Evolutionary conservation across 2,329 filamentous ascomycete genomes (phyloP).

Genomic region (Dactylellina haptotyla): DNA sequence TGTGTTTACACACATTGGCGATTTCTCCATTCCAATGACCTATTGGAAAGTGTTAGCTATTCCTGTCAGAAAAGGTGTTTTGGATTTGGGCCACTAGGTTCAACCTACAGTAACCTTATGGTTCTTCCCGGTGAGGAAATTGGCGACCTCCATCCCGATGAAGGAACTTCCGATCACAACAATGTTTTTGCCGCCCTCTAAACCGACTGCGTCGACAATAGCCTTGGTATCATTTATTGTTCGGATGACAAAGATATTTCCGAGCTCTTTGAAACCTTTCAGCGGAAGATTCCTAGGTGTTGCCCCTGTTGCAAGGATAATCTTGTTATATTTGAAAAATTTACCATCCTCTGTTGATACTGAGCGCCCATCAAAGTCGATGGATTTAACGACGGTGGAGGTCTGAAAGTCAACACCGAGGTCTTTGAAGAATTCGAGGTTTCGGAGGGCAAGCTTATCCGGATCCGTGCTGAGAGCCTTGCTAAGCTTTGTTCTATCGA

Average conservation of each 20-base stretch:
- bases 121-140: conserved; percentile 76
- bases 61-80: no score
- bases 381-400: conserved; percentile 72
- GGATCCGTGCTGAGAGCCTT: conserved; percentile 88
- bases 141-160: conserved; percentile 97
- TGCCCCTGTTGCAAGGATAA: conserved; percentile 89
- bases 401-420: conserved; percentile 69
- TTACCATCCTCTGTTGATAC: conserved; percentile 79
- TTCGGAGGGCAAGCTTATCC: conserved; percentile 79
- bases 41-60: conserved; percentile 5
- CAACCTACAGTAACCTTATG: conserved; percentile 76
- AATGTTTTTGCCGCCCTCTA: conserved; percentile 85
- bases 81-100: no score
- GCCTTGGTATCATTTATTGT: conserved; percentile 78
- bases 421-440: conserved; percentile 78
- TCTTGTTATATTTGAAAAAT: conserved; percentile 81
- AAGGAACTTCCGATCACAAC: conserved; percentile 93
- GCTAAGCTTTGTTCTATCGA: conserved; percentile 94
- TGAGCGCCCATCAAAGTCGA: conserved; percentile 79
- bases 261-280: conserved; percentile 83
- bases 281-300: conserved; percentile 79
- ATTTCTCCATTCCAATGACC: conserved; percentile 85
- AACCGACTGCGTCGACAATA: conserved; percentile 81
- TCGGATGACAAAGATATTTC: conserved; percentile 87
- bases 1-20: conserved; percentile 68